Evolutionary conservation across 176 grass and related monocot species (phyloP).

Genomic region (Coix lacrymajobi): DNA sequence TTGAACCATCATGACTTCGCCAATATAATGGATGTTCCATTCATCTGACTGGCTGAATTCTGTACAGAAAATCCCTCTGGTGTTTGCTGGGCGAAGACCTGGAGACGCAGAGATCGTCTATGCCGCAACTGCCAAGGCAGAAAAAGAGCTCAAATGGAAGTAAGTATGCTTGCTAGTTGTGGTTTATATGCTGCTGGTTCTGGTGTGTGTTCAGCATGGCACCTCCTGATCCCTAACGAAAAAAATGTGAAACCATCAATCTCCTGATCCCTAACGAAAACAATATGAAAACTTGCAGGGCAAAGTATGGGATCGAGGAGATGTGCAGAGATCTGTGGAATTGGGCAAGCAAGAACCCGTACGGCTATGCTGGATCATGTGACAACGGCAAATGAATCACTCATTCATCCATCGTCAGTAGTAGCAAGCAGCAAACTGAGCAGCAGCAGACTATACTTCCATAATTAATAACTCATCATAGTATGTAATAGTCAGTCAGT

Average conservation of each 20-base stretch:
- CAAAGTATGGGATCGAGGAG: conserved; percentile 76
- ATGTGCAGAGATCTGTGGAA: conserved; percentile 99
- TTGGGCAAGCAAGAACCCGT: conserved; percentile 95
- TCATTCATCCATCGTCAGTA: neutral
- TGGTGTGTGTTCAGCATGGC: neutral
- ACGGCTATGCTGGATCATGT: conserved; percentile 49
- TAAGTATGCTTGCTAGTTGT: conserved; percentile 10
- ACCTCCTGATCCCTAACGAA: no score
- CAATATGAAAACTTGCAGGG: conserved; percentile 29
- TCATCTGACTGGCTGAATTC: neutral
- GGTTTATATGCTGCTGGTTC: neutral
- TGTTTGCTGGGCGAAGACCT: conserved; percentile 61
- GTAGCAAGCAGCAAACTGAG: neutral
- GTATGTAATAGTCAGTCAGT: neutral
- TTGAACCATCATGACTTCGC: neutral
- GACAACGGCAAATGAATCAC: conserved; percentile 1
- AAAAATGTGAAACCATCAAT: no score
- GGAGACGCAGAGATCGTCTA: conserved; percentile 79
- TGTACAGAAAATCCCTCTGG: conserved; percentile 68
- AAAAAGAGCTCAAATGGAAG: conserved; percentile 87
- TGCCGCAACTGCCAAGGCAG: conserved; percentile 63
- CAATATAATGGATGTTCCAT: neutral
- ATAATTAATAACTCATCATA: neutral
- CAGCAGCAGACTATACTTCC: neutral
- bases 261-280: no score